Conservation (phyloP, 768 basidiomycete species). For the Phylloporus sp. region DNA sequence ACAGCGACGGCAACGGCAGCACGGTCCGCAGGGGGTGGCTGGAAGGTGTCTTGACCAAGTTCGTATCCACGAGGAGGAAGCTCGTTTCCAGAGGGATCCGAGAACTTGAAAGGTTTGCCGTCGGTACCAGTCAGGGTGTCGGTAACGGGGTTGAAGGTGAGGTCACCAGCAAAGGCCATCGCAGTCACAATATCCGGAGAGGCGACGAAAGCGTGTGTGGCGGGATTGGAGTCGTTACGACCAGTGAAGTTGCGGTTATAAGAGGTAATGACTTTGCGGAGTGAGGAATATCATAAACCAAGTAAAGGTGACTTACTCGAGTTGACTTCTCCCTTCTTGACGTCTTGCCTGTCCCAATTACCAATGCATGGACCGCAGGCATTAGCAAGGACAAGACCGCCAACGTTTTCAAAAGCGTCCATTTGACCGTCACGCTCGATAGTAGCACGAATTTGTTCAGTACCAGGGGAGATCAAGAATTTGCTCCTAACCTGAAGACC, state of each 20-base stretch:
- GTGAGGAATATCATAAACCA: not conserved
- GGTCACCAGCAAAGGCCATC: conserved; percentile 89
- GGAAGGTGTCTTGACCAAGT: conserved; percentile 96
- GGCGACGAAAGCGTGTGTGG: conserved; percentile 94
- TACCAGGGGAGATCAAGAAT: conserved; percentile 98
- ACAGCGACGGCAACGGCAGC: conserved; percentile 83
- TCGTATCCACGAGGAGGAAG: conserved; percentile 96
- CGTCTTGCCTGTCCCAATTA: conserved; percentile 97
- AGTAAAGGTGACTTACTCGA: conserved; percentile 62
- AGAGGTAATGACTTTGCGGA: conserved; percentile 80
- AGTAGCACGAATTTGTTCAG: conserved; percentile 97
- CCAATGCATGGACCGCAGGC: conserved; percentile 99
- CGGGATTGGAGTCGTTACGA: conserved; percentile 98
- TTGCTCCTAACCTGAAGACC: conserved; percentile 87
- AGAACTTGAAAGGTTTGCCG: conserved; percentile 97
- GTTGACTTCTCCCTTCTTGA: conserved; percentile 95
- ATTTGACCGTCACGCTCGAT: conserved; percentile 96
- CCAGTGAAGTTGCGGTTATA: conserved; percentile 99
- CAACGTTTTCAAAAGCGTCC: conserved; percentile 77
- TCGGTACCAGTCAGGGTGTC: conserved; percentile 85
- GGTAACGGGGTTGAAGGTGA: conserved; percentile 95
- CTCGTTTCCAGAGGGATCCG: conserved; percentile 85
- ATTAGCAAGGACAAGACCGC: conserved; percentile 93
- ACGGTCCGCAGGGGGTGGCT: conserved; percentile 86
- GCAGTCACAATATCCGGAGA: conserved; percentile 96